Evolutionary conservation across 768 basidiomycete genomes (phyloP).

Genomic region (Hericium erinaceus): DNA sequence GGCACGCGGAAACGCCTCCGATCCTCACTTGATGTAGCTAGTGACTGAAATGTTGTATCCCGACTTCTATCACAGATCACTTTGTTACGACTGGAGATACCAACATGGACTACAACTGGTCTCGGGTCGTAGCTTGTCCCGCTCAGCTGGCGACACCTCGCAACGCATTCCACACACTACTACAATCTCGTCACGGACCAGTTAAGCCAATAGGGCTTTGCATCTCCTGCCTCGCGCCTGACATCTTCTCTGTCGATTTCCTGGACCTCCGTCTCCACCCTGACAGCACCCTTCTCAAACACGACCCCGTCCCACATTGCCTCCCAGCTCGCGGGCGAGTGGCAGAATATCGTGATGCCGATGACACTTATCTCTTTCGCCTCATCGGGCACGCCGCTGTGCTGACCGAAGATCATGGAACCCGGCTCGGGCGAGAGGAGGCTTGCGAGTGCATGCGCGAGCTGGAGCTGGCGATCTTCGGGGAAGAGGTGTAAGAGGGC

Average conservation of each 20-base stretch:
- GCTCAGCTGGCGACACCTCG: no score
- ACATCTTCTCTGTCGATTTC: neutral
- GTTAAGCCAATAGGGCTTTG: neutral
- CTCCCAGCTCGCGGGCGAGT: constrained; percentile 27
- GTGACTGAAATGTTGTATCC: no score
- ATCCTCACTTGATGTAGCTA: no score
- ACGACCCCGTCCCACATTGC: constrained; percentile 26
- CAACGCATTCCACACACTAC: neutral
- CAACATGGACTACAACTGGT: no score
- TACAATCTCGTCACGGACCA: constrained; percentile 1
- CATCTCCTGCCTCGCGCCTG: neutral
- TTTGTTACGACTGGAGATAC: no score
- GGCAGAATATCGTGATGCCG: constrained; percentile 17
- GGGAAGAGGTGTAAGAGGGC: constrained; percentile 43
- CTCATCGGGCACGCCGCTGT: constrained; percentile 25
- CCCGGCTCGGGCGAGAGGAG: constrained; percentile 34
- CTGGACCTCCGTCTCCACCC: neutral
- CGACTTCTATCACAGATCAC: no score
- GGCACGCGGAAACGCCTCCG: no score
- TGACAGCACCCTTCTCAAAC: constrained; percentile 4
- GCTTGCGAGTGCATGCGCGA: constrained; percentile 33
- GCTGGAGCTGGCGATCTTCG: constrained; percentile 28
- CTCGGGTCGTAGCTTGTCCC: no score
- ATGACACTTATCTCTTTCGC: constrained; percentile 10
- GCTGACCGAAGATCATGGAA: constrained; percentile 37